phyloP scores from a whole-genome alignment of 106 monocot genomes.

The Ottelia alismoides region DNA sequence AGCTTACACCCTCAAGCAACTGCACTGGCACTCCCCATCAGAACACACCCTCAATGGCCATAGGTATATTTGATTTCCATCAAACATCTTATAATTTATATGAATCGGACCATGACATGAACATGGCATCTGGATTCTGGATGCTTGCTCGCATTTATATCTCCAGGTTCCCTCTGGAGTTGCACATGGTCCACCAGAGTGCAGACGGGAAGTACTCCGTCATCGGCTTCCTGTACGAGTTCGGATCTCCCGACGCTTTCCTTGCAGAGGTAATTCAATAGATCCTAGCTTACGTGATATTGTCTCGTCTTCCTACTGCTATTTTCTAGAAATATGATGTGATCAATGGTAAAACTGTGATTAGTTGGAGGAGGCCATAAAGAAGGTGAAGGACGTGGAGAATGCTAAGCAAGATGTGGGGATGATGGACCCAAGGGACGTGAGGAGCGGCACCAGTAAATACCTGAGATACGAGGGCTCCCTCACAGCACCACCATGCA shows the following conservation, averaged over 20 bases:
- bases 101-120: no score
- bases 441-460: conserved; percentile 30
- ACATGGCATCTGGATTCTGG: no score
- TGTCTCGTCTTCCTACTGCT: no score
- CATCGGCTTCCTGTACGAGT: conserved; percentile 50
- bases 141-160: no score
- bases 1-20: conserved; percentile 19
- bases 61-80: no score
- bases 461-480: conserved; percentile 86
- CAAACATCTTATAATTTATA: no score
- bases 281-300: no score
- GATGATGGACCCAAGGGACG: conserved; percentile 26
- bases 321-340: no score
- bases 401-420: conserved; percentile 33
- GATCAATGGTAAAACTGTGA: no score
- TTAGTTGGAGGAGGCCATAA: conserved; percentile 37
- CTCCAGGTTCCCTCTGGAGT: conserved; percentile 51
- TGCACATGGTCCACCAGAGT: conserved; percentile 72
- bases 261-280: conserved; percentile 24
- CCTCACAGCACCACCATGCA: conserved; percentile 79
- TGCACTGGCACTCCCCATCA: conserved; percentile 46
- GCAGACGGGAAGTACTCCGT: conserved; percentile 36
- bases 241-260: conserved; percentile 41
- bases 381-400: conserved; percentile 1
- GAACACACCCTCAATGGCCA: conserved; percentile 21